Percentiles rank a stretch among this genome's conserved stretches.
Conservation (phyloP, 2,329 filamentous ascomycete genomes). For the Cladobotryum mycophilum region DNA sequence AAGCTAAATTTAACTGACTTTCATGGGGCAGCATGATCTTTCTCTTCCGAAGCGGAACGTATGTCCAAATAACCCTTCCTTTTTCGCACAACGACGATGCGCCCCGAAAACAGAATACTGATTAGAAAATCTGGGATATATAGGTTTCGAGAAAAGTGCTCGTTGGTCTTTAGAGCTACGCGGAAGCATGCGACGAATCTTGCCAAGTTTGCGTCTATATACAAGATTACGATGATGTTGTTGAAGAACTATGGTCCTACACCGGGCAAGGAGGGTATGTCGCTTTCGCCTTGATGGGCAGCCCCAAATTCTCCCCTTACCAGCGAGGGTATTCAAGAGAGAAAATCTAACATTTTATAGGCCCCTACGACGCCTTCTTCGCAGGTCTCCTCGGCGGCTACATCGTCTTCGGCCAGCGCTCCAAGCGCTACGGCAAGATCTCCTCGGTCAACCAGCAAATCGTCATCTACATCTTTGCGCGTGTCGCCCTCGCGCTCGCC, state of each 20-base stretch:
- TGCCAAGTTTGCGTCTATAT: slow-evolving; percentile 82
- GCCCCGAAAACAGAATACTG: background rate
- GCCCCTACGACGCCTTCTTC: slow-evolving; percentile 76
- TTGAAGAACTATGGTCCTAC: slow-evolving; percentile 57
- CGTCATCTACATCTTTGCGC: slow-evolving; percentile 94
- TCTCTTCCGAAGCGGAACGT: slow-evolving; percentile 88
- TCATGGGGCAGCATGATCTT: slow-evolving; percentile 71
- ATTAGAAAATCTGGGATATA: background rate
- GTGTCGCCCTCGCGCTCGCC: slow-evolving; percentile 78
- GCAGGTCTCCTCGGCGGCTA: slow-evolving; percentile 87
- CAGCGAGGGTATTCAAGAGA: slow-evolving; percentile 17
- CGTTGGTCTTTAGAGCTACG: slow-evolving; percentile 77
- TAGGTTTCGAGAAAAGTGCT: slow-evolving; percentile 66
- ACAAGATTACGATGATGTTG: slow-evolving; percentile 75
- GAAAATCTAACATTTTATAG: slow-evolving; percentile 24
- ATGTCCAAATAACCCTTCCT: slow-evolving; percentile 32
- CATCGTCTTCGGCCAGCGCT: slow-evolving; percentile 72
- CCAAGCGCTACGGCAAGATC: slow-evolving; percentile 58
- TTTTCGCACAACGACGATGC: background rate
- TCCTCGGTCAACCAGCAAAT: slow-evolving; percentile 92
- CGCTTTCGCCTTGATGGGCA: background rate
- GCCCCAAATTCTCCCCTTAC: slow-evolving; percentile 16
- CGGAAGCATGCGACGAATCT: slow-evolving; percentile 87
- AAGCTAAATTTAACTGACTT: slow-evolving; percentile 13
- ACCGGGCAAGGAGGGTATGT: slow-evolving; percentile 52